Percentiles rank a stretch among this genome's conserved stretches.
These are phyloP conservation scores for Quercus engelmannii DNA, from an alignment of 306 rosid genomes.

Conservation along the genomic window DNA sequence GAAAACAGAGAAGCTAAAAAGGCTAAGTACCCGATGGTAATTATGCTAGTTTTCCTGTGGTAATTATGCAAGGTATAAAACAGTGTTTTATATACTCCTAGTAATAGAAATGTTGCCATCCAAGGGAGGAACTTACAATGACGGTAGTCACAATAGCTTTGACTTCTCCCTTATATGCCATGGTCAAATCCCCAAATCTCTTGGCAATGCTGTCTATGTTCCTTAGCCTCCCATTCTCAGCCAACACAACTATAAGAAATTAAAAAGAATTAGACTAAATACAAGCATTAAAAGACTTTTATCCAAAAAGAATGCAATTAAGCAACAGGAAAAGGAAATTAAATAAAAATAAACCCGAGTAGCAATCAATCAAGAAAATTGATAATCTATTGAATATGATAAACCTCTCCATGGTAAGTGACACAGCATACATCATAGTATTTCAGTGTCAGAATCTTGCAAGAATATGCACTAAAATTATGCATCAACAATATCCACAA, in stretches of 20 bases:
- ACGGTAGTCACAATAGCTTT: slow-evolving; percentile 80
- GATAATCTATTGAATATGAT: neutral
- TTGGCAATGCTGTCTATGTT: slow-evolving; percentile 59
- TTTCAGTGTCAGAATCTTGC: neutral
- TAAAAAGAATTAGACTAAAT: neutral
- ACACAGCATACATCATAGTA: neutral
- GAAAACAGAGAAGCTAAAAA: neutral
- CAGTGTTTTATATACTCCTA: neutral
- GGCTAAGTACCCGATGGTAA: neutral
- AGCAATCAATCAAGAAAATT: neutral
- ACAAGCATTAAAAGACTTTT: neutral
- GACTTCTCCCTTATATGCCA: slow-evolving; percentile 92
- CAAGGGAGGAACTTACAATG: slow-evolving; percentile 54
- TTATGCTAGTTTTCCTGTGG: neutral
- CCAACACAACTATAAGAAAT: slow-evolving; percentile 48
- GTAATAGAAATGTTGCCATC: neutral
- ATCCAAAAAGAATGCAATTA: neutral
- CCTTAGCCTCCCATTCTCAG: slow-evolving; percentile 82
- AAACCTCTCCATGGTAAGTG: neutral
- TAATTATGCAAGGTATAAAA: neutral
- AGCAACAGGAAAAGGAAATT: neutral
- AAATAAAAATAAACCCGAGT: neutral
- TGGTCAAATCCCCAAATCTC: slow-evolving; percentile 72
- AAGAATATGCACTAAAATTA: neutral
- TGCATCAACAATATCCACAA: neutral